Base-by-base conservation (phyloP, 805 yeast genomes). In the Cyberlindnera suaveolens region DNA sequence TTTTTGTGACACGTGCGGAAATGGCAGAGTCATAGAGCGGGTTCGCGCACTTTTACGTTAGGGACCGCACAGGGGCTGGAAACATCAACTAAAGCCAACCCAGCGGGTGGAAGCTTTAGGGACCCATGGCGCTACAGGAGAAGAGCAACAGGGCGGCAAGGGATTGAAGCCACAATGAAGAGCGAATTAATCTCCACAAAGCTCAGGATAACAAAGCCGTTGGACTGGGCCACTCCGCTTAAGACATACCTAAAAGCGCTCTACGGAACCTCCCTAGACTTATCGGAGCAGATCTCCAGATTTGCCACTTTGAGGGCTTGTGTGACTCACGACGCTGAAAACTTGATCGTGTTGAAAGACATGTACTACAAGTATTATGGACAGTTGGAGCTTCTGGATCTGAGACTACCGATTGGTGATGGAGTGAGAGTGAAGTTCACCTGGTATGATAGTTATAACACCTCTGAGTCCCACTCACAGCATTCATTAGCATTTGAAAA, bases 401-500 rank as follows among this genome's bases (percentile, higher is more conserved):
- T 87, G 50, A 69, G 97, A 41, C 62, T 91, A 17, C 93, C 96
- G 1, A 71, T 80, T 45, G 62, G 67, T 4, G 75, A 71, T n/a
- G 75, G 71, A 10, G 72, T 81, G 45, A 70, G 72, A 44, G 58
- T 83, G 10, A 72, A 74, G 42, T 91, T 90, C 60, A 71, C 78
- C 0, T 91, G 98, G 98, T 65, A 66, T 50, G 96, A 90, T 58
- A 82, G 93, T 5, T 85, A 80, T 56, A 66, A 70, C 40, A 65
- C 66, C 7, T 51, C 67, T 1, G 63, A 68, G 1, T 64, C 71
- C 13, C 74, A 74, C 46, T 69, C 83, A n/a, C 96, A 90, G 58
- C 76, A 75, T 54, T 82, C 96, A 0, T 56, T 86, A 36, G 88
- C 96, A 0, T 89, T 86, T 58, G 99, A 91, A 57, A 91, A 91